Percentiles rank a stretch among this genome's conserved stretches.
These are phyloP conservation scores for Alternaria brassicae DNA, from an alignment of 2,329 filamentous ascomycete genomes.

Conservation along the genomic window DNA sequence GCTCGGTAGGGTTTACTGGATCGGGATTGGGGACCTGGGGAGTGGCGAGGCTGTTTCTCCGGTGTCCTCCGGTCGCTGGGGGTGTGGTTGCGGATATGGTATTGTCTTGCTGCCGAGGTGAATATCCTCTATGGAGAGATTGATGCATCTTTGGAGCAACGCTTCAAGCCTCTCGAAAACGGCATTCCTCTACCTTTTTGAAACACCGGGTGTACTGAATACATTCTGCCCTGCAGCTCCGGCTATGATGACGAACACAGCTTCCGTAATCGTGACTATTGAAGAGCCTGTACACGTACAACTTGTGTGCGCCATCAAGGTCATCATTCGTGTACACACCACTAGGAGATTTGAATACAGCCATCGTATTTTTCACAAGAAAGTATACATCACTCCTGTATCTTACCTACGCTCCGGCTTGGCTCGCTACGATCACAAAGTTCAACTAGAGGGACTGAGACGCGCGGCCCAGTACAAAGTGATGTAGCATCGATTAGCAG, in stretches of 20 bases:
- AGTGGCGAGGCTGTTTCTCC: conserved; percentile 5
- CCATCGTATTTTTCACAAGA: neutral
- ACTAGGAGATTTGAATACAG: neutral
- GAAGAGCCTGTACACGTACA: neutral
- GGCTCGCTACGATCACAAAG: neutral
- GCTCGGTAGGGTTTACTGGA: neutral
- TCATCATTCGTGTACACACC: neutral
- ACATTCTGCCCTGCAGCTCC: neutral
- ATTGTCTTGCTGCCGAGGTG: neutral
- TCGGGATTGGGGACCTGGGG: neutral
- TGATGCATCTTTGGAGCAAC: neutral
- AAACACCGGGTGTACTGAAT: neutral
- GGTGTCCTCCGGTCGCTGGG: conserved; percentile 12
- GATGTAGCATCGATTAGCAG: neutral
- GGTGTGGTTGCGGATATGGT: neutral
- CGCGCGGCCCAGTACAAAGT: neutral
- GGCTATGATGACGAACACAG: neutral
- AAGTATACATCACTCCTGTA: neutral
- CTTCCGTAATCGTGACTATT: neutral
- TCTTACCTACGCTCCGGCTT: neutral
- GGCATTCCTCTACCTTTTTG: neutral
- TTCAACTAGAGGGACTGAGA: neutral
- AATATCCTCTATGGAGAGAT: neutral
- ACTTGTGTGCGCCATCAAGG: neutral
- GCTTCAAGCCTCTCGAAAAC: neutral